A percentile compares a stretch with the other conserved stretches of the same genome.
Conservation (phyloP, 2,329 filamentous ascomycete genomes). For the Elsinoe fawcettii region DNA sequence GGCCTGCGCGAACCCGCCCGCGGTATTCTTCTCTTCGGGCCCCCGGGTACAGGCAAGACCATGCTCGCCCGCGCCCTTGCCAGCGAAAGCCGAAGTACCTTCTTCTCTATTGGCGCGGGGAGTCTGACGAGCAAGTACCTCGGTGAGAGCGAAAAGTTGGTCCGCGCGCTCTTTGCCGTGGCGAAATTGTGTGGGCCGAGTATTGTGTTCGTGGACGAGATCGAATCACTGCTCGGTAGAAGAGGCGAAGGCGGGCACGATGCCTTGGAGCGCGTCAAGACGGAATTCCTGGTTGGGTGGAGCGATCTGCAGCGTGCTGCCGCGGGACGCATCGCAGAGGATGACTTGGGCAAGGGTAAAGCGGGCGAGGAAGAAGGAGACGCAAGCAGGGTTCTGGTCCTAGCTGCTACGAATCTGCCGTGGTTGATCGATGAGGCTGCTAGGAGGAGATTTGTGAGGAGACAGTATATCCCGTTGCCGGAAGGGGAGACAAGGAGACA, state of each 20-base stretch:
- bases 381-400: constrained; percentile 78
- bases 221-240: constrained; percentile 84
- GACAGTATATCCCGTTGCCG: constrained; percentile 92
- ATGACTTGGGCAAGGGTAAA: constrained; percentile 33
- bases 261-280: constrained; percentile 88
- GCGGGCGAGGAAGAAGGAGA: constrained; percentile 64
- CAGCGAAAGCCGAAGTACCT: constrained; percentile 88
- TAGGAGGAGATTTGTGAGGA: constrained; percentile 76
- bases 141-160: constrained; percentile 92
- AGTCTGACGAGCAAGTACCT: constrained; percentile 93
- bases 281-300: constrained; percentile 97
- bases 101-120: constrained; percentile 94
- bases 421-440: constrained; percentile 98
- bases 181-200: constrained; percentile 83
- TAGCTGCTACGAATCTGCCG: constrained; percentile 90
- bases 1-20: constrained; percentile 86
- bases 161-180: constrained; percentile 82
- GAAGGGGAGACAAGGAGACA: constrained; percentile 71
- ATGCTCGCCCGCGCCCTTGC: constrained; percentile 94
- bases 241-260: constrained; percentile 79
- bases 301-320: constrained; percentile 87
- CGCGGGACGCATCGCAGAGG: constrained; percentile 66
- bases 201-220: constrained; percentile 98
- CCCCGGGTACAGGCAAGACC: constrained; percentile 96
- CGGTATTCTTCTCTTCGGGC: constrained; percentile 93